These are phyloP conservation scores for Plasmodium fragile DNA, from an alignment of 169 alveolate species.

Conservation along the genomic window DNA sequence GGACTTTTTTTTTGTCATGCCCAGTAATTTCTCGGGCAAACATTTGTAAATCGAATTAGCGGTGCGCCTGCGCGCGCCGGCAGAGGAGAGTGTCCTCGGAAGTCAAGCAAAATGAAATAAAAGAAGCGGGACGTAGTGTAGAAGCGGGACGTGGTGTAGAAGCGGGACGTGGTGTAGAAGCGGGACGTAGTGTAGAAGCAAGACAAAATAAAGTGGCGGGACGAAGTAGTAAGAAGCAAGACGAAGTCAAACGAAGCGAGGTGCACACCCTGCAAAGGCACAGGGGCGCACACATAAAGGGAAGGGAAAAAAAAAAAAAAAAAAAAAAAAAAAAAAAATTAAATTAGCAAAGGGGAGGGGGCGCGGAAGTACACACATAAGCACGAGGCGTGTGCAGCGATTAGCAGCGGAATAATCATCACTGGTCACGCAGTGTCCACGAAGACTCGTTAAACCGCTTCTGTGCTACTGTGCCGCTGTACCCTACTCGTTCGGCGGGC, in stretches of 20 bases:
- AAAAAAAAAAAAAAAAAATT: no score
- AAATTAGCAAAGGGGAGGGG: not conserved
- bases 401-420: not conserved
- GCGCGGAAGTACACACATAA: not conserved
- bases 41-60: not conserved
- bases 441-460: not conserved
- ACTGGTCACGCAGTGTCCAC: not conserved
- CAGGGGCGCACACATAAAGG: not conserved
- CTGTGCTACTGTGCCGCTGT: not conserved
- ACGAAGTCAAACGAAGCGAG: not conserved
- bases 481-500: conserved; percentile 81
- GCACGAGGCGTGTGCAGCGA: not conserved
- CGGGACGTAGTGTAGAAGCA: not conserved
- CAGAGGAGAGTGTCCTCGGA: not conserved
- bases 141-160: not conserved
- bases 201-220: no score
- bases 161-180: not conserved
- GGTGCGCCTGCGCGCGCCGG: not conserved
- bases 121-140: not conserved
- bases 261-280: not conserved
- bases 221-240: not conserved
- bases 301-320: no score
- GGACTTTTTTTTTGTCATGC: not conserved
- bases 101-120: not conserved
- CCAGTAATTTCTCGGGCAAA: not conserved